Evolutionary conservation across 2,329 filamentous ascomycete genomes (phyloP), one percentile per base, ranked within the genome.

Genomic region (Lasiodiplodia theobromae): DNA sequence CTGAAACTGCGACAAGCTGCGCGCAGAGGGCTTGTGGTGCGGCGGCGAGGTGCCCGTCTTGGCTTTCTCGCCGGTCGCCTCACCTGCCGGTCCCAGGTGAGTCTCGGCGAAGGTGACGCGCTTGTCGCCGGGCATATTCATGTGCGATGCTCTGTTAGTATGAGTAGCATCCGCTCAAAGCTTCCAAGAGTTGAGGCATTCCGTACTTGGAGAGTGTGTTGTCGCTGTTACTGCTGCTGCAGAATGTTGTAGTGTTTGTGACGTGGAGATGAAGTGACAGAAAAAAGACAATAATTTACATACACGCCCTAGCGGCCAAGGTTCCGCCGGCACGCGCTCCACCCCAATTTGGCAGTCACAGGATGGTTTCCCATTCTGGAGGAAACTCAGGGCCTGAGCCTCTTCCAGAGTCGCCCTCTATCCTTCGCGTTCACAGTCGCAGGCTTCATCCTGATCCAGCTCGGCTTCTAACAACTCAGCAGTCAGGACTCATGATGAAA

Each of bases 1-100:
- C 16, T 67, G 65, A 23, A 67, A 67, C 11, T 67, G 53, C n/a
- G 11, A n/a, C 12, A 67, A n/a, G 44, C 18, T 67, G n/a, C 31
- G 25, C 44, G 65, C 53, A 23, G 23, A 28, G n/a, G 40, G 53
- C 34, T 60, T 51, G 14, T 51, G 40, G 0, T 51, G 37, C 2
- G 40, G 38, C 44, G 28, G 60, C 28, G 51, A 31, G n/a, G 10
- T 52, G 25, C 51, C 63, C 18, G 31, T 57, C 34, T 66, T 66
- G 14, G 51, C 21, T 14, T 8, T 21, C 5, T 53, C 34, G 23
- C 51, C 38, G 18, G 47, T 56, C 18, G 28, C 4, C 12, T 58
- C 28, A 5, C 56, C 53, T 21, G n/a, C 23, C 16, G 53, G 54
- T 5, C 53, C 54, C 44, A 52, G 31, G 54, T 58, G 53, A 8